These are phyloP conservation scores for Citrullus amarus DNA, from an alignment of 306 rosid genomes.

Conservation along the genomic window DNA sequence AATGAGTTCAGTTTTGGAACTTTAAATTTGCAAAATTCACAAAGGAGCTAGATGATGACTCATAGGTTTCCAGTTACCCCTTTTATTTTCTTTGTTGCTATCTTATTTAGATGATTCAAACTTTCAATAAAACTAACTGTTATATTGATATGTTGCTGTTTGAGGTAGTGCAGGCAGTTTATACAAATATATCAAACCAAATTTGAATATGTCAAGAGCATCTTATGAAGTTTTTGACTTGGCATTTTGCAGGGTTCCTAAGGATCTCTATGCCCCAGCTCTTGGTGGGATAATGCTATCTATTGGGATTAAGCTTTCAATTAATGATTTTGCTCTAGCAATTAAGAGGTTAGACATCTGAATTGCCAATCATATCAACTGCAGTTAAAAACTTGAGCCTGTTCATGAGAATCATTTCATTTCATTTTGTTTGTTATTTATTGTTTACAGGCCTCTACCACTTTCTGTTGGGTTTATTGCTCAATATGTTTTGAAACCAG, in stretches of 20 bases:
- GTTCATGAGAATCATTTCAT: slow-evolving; percentile 22
- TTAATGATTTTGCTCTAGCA: slow-evolving; percentile 88
- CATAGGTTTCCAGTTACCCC: neutral
- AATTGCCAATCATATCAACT: slow-evolving; percentile 5
- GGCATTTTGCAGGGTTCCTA: slow-evolving; percentile 67
- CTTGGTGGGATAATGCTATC: slow-evolving; percentile 99
- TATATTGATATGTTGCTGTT: neutral
- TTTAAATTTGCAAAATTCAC: neutral
- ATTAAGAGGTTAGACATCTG: slow-evolving; percentile 40
- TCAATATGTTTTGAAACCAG: slow-evolving; percentile 79
- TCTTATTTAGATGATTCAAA: neutral
- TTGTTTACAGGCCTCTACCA: slow-evolving; percentile 69
- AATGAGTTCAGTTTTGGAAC: neutral
- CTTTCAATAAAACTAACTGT: neutral
- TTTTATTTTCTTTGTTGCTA: neutral
- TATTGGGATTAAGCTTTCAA: slow-evolving; percentile 77
- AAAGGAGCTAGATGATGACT: neutral
- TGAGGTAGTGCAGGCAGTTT: neutral
- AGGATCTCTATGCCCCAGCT: slow-evolving; percentile 90
- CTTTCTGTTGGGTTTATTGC: slow-evolving; percentile 65
- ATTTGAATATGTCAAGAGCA: neutral
- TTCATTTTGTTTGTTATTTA: slow-evolving; percentile 20
- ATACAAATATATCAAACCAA: neutral
- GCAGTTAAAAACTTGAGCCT: slow-evolving; percentile 13
- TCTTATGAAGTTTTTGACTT: neutral